These are phyloP conservation scores for Spirogloea muscicola DNA, from an alignment of 139 green algal genomes.

Conservation along the genomic window DNA sequence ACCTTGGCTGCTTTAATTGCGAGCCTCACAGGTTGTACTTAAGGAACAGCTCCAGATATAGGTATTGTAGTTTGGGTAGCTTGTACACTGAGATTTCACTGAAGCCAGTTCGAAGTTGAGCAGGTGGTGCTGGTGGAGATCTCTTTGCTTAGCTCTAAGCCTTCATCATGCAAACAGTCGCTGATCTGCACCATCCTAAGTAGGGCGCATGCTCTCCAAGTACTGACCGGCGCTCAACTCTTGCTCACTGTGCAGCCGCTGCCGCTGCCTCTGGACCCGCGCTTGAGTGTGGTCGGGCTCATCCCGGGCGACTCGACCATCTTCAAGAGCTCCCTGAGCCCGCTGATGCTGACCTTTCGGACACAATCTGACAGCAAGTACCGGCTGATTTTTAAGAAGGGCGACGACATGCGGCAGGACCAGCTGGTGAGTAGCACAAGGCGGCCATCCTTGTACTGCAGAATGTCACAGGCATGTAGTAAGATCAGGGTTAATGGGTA, in stretches of 20 bases:
- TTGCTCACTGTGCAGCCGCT: constrained; percentile 43
- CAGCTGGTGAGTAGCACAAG: constrained; percentile 54
- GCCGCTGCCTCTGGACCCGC: constrained; percentile 74
- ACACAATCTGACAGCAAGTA: constrained; percentile 1
- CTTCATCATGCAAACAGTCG: constrained; percentile 4
- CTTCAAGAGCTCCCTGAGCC: constrained; percentile 87
- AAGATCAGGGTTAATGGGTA: too few species aligned
- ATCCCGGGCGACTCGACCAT: constrained; percentile 71
- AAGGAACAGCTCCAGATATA: too few species aligned
- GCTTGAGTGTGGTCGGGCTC: constrained; percentile 63
- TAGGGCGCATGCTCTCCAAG: not conserved
- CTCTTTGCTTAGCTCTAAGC: constrained; percentile 13
- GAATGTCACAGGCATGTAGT: too few species aligned
- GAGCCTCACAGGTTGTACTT: too few species aligned
- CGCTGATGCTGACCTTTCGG: constrained; percentile 72
- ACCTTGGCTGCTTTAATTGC: too few species aligned
- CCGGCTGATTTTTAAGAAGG: constrained; percentile 95
- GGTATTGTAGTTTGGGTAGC: too few species aligned
- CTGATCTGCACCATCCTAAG: not conserved
- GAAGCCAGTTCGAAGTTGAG: too few species aligned
- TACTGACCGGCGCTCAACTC: not conserved
- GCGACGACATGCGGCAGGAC: constrained; percentile 95
- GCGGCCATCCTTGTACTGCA: too few species aligned
- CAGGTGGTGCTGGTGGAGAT: too few species aligned
- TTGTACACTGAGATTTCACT: too few species aligned